Evolutionary conservation across 345 rosid genomes (phyloP).

Genomic region (Syzygium aqueum): DNA sequence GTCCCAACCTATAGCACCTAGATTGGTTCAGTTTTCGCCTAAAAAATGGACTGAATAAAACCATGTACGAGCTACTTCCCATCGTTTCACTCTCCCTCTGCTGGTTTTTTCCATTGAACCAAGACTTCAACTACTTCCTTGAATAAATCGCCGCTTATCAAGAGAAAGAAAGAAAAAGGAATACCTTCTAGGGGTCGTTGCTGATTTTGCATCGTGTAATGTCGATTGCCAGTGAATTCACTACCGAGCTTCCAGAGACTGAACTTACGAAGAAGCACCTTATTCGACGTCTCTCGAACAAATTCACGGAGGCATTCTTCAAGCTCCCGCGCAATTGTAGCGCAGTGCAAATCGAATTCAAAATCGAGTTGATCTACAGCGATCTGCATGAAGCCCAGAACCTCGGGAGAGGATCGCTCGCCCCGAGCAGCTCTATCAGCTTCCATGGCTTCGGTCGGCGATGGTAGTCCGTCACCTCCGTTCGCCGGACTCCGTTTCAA

Average conservation of each 20-base stretch:
- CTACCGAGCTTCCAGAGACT: not conserved
- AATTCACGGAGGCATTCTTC: not conserved
- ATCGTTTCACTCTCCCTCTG: too few relatives aligned
- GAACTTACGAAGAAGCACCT: not conserved
- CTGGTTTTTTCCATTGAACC: too few relatives aligned
- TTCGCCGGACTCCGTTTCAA: too few relatives aligned
- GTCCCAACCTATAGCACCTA: not conserved
- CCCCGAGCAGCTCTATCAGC: not conserved
- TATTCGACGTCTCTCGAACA: not conserved
- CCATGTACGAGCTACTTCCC: too few relatives aligned
- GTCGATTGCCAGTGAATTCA: not conserved
- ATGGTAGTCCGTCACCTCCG: not conserved
- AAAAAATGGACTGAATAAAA: too few relatives aligned
- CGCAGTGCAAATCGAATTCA: not conserved
- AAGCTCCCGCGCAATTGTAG: not conserved
- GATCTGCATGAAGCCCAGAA: not conserved
- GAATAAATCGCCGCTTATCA: not conserved
- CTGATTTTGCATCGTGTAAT: not conserved
- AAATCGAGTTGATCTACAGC: not conserved
- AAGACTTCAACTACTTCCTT: too few relatives aligned
- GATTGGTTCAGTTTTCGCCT: not conserved
- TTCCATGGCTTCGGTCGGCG: not conserved
- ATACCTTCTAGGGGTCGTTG: not conserved
- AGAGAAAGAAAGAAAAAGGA: not conserved
- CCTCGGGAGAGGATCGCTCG: not conserved